phyloP scores from a whole-genome alignment of 1,284 basidiomycete genomes.

The Cutaneotrichosporon dermatis region DNA sequence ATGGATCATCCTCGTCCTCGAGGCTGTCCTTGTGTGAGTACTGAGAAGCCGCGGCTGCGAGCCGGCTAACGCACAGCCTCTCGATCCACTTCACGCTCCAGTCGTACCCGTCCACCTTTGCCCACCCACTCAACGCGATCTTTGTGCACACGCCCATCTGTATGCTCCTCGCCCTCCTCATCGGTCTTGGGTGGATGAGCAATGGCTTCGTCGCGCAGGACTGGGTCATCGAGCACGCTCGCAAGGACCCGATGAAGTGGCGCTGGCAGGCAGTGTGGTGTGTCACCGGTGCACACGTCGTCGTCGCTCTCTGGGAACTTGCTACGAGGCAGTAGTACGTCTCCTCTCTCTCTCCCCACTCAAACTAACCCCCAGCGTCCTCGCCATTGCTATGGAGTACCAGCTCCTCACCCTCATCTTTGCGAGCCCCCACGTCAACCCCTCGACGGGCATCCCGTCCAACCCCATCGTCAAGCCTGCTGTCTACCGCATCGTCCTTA shows the following conservation, averaged over 20 bases:
- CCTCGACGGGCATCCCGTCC: too few species aligned
- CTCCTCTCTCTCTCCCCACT: too few species aligned
- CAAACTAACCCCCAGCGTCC: slow-evolving; percentile 21
- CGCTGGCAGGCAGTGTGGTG: slow-evolving; percentile 41
- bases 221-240: slow-evolving; percentile 41
- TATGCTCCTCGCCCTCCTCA: slow-evolving; percentile 51
- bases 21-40: slow-evolving; percentile 44
- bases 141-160: slow-evolving; percentile 54
- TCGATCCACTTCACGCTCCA: slow-evolving; percentile 46
- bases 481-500: slow-evolving; percentile 31
- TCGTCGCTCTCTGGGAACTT: slow-evolving; percentile 41
- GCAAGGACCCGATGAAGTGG: slow-evolving; percentile 28
- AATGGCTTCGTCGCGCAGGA: slow-evolving; percentile 52
- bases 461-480: too few species aligned
- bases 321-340: slow-evolving; percentile 37
- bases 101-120: slow-evolving; percentile 39
- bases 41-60: too few species aligned
- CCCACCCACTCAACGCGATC: slow-evolving; percentile 51
- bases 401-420: slow-evolving; percentile 45
- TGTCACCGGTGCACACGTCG: slow-evolving; percentile 37
- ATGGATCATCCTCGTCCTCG: slow-evolving; percentile 42
- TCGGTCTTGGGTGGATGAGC: slow-evolving; percentile 52
- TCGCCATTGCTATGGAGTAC: slow-evolving; percentile 42
- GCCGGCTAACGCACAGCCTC: slow-evolving; percentile 22
- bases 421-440: too few species aligned